These are phyloP conservation scores for Saussurea involucrata DNA, from an alignment of 129 eudicot genomes.

Conservation along the genomic window DNA sequence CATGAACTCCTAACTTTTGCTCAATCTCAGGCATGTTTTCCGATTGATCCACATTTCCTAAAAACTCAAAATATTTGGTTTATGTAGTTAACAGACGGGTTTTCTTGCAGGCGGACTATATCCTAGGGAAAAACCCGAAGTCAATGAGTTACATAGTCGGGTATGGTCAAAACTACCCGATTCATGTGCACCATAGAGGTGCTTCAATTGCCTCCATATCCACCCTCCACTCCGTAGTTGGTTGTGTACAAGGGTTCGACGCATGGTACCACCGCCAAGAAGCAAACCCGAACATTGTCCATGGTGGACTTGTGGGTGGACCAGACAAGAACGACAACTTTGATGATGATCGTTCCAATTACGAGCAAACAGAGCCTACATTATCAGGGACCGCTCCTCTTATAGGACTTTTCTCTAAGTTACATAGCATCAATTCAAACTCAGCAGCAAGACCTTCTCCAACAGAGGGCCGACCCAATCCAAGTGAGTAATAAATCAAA, in stretches of 20 bases:
- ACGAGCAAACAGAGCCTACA: slow-evolving; percentile 88
- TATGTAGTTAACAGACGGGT: neutral
- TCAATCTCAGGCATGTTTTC: slow-evolving; percentile 65
- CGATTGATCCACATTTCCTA: neutral
- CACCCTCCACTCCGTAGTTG: slow-evolving; percentile 41
- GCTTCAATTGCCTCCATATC: slow-evolving; percentile 65
- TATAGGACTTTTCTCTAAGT: slow-evolving; percentile 72
- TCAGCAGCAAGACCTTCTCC: slow-evolving; percentile 34
- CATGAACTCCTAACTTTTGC: slow-evolving; percentile 72
- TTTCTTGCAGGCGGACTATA: slow-evolving; percentile 76
- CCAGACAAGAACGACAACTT: slow-evolving; percentile 67
- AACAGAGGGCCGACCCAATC: slow-evolving; percentile 16
- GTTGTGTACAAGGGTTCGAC: slow-evolving; percentile 85
- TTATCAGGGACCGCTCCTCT: slow-evolving; percentile 87
- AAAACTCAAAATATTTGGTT: neutral
- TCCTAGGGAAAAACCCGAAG: slow-evolving; percentile 84
- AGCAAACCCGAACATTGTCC: slow-evolving; percentile 64
- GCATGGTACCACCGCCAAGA: slow-evolving; percentile 64
- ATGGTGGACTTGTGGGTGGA: slow-evolving; percentile 91
- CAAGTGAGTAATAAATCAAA: slow-evolving; percentile 34
- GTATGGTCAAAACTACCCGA: slow-evolving; percentile 68
- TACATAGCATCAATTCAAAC: slow-evolving; percentile 42
- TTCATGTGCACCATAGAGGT: slow-evolving; percentile 87
- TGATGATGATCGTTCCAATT: slow-evolving; percentile 67
- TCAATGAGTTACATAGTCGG: slow-evolving; percentile 87